Evolutionary conservation across 2,329 filamentous ascomycete species (phyloP).

Genomic region (Herpotrichia juniperi): DNA sequence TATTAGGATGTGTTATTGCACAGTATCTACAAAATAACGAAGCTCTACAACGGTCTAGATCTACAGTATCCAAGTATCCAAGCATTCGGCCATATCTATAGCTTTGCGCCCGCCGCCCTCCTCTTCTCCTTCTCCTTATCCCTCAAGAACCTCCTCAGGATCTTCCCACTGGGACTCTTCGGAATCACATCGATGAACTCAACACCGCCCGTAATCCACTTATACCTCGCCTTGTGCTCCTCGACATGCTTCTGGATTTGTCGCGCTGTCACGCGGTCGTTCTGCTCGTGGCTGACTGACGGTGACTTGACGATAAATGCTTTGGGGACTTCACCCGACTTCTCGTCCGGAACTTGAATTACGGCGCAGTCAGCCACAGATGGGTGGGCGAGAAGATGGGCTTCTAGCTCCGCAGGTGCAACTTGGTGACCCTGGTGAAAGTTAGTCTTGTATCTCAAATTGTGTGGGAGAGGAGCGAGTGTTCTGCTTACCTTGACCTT

Average conservation of each 20-base stretch:
- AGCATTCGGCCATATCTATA: slow-evolving; percentile 33
- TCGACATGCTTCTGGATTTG: slow-evolving; percentile 65
- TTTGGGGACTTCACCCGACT: slow-evolving; percentile 67
- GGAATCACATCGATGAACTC: slow-evolving; percentile 56
- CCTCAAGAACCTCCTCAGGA: slow-evolving; percentile 52
- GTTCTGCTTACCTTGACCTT: slow-evolving; percentile 70
- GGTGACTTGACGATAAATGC: slow-evolving; percentile 67
- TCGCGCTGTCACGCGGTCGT: slow-evolving; percentile 55
- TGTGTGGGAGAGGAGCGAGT: neutral
- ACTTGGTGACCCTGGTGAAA: slow-evolving; percentile 74
- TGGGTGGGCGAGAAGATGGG: slow-evolving; percentile 76
- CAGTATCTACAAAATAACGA: neutral
- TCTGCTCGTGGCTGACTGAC: slow-evolving; percentile 58
- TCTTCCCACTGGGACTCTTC: slow-evolving; percentile 56
- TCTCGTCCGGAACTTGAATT: slow-evolving; percentile 71
- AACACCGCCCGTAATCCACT: slow-evolving; percentile 67
- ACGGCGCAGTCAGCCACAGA: slow-evolving; percentile 80
- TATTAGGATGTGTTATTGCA: too few relatives aligned
- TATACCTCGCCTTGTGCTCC: slow-evolving; percentile 65
- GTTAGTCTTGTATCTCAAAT: neutral
- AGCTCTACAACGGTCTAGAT: neutral
- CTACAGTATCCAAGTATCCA: neutral
- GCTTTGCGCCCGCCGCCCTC: slow-evolving; percentile 43
- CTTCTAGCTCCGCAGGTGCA: slow-evolving; percentile 81
- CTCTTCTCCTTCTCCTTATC: slow-evolving; percentile 45